Conservation (phyloP, 139 green algal species). For the Chlamydomonas schloesseri region DNA sequence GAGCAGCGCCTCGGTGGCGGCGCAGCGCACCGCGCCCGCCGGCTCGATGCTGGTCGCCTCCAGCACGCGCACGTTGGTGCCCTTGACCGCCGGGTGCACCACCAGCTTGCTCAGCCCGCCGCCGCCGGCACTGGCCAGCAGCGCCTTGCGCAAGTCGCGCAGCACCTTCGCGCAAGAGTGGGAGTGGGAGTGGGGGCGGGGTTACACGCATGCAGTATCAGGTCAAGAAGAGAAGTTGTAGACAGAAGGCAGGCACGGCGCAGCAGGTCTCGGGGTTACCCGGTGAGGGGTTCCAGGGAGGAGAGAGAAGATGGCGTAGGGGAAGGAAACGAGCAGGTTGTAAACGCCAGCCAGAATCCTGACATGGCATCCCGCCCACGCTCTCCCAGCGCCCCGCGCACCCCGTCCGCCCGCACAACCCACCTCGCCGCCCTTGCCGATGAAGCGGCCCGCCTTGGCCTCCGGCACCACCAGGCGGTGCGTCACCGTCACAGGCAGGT, state of each 20-base stretch:
- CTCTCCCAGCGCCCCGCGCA: no score
- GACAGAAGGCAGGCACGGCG: no score
- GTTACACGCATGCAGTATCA: no score
- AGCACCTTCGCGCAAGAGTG: slow-evolving; percentile 20
- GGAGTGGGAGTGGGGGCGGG: no score
- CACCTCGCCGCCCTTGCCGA: slow-evolving; percentile 38
- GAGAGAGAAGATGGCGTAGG: no score
- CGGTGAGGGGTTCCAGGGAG: no score
- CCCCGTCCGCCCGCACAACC: not conserved
- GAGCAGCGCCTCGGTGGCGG: slow-evolving; percentile 12
- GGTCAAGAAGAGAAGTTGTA: no score
- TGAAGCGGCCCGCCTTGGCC: slow-evolving; percentile 18
- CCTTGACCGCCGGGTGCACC: slow-evolving; percentile 27
- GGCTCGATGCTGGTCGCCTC: slow-evolving; percentile 13
- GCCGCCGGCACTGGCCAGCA: not conserved
- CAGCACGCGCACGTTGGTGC: slow-evolving; percentile 12
- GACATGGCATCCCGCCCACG: no score
- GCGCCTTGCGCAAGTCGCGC: not conserved
- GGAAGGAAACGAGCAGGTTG: no score
- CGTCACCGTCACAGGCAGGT: not conserved
- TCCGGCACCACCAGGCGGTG: slow-evolving; percentile 24
- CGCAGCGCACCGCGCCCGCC: not conserved
- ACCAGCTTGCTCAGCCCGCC: not conserved
- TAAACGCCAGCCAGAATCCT: no score
- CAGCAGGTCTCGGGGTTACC: no score